phyloP scores from a whole-genome alignment of 768 basidiomycete species.

The Royoungia palumana region DNA sequence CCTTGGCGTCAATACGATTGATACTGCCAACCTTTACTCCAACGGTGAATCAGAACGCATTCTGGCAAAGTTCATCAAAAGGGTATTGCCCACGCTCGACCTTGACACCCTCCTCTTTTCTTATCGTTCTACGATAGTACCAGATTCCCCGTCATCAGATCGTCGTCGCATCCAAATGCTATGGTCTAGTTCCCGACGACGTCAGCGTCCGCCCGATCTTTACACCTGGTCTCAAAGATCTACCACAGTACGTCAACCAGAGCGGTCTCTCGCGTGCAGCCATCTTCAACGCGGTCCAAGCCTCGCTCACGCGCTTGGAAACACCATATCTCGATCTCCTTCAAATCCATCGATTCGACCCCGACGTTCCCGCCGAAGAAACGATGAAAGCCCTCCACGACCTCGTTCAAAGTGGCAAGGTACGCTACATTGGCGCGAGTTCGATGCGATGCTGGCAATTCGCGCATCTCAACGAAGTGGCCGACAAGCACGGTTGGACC shows the following conservation, averaged over 20 bases:
- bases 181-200: conserved; percentile 12
- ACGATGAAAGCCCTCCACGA: conserved; percentile 53
- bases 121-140: conserved; percentile 15
- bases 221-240: neutral
- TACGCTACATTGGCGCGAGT: conserved; percentile 50
- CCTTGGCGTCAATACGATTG: conserved; percentile 38
- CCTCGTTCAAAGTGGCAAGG: conserved; percentile 46
- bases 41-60: conserved; percentile 38
- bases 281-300: conserved; percentile 37
- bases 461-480: conserved; percentile 43
- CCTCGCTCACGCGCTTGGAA: conserved; percentile 35
- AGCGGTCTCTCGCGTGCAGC: conserved; percentile 33
- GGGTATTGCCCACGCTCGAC: conserved; percentile 3
- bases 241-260: conserved; percentile 30
- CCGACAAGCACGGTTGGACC: conserved; percentile 45
- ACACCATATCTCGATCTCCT: conserved; percentile 40
- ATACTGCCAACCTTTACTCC: conserved; percentile 39
- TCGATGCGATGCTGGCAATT: conserved; percentile 49
- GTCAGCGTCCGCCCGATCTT: neutral
- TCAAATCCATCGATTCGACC: conserved; percentile 45
- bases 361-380: conserved; percentile 36
- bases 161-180: conserved; percentile 31
- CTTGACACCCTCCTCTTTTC: too few species aligned
- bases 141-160: conserved; percentile 33
- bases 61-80: conserved; percentile 36